These are phyloP conservation scores for Aspergillus sp. DNA, from an alignment of 2,329 filamentous ascomycete genomes.

Conservation along the genomic window DNA sequence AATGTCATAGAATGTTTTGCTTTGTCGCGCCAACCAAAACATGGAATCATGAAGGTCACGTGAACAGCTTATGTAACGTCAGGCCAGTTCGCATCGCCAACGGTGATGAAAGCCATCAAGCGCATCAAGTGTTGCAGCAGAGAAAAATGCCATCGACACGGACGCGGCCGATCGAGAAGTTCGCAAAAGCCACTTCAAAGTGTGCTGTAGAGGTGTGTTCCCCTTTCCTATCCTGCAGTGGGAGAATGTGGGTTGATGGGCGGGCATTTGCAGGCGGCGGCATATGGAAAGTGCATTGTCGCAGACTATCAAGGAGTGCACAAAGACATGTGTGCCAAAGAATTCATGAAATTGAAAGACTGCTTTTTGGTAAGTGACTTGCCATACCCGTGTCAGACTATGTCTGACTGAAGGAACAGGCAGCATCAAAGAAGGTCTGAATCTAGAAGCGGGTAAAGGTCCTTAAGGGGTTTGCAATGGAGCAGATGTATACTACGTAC, in stretches of 20 bases:
- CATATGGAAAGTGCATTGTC: constrained; percentile 90
- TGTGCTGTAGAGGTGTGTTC: constrained; percentile 66
- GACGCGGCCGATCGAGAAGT: constrained; percentile 69
- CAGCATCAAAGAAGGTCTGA: constrained; percentile 57
- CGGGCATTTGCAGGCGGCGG: constrained; percentile 64
- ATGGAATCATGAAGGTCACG: constrained; percentile 22
- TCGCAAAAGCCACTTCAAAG: constrained; percentile 67
- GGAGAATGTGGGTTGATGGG: constrained; percentile 20
- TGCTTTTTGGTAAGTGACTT: constrained; percentile 74
- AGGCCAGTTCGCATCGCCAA: not conserved
- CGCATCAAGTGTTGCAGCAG: not conserved
- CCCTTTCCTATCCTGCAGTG: not conserved
- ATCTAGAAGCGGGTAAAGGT: not conserved
- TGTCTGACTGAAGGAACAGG: constrained; percentile 42
- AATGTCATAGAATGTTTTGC: constrained; percentile 18
- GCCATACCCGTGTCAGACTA: not conserved
- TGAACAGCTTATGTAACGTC: constrained; percentile 23
- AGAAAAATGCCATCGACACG: constrained; percentile 49
- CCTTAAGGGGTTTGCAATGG: constrained; percentile 2
- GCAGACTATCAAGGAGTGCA: constrained; percentile 87
- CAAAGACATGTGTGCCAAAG: constrained; percentile 85
- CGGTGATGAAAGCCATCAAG: not conserved
- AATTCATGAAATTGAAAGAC: constrained; percentile 84
- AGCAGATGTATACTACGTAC: not conserved
- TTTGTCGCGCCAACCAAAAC: constrained; percentile 26